Evolutionary conservation across 108 stramenopile species (phyloP), one percentile per base, ranked within the genome.

Genomic region (Discostella pseudostelligera): DNA sequence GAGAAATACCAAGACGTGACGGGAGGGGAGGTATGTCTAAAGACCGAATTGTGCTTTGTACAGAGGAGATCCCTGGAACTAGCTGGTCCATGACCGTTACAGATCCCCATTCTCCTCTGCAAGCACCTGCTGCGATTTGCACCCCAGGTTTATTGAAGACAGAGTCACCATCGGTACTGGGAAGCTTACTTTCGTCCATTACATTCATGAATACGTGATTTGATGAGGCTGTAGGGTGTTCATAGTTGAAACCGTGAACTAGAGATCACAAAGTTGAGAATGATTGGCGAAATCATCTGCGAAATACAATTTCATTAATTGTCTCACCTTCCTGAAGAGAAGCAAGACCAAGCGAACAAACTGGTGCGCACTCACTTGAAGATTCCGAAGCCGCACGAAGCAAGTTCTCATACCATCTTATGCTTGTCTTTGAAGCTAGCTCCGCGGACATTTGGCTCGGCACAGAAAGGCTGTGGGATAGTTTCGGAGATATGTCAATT

Each of bases 21-120:
- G 89, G 74, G 11, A 93, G 75, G 13, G 90, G 82, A 20, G 95
- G 95, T 12, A 90, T 86, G 16, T 83, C 42, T 19, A 96, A 56
- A 14, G 84, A 74, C 55, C 81, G 66, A 39, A 95, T 72, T 58
- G 89, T 92, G 12, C 76, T 86, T 0, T 83, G 62, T 0, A 87
- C 63, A 19, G 76, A 56, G 8, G 81, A 65, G n/a, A 81, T 86
- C 53, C 90, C 90, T 4, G 76, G 62, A 19, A 83, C 51, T 0
- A 71, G 66, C 21, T 88, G 87, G 65, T 92, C 87, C 16, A 90
- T 67, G 32, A 67, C 44, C 51, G 82, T 61, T 59, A 87, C 80
- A 8, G 89, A 75, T 35, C 89, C 89, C 91, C 89, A 95, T 77
- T 88, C 82, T 0, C 94, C 94, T 39, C 55, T 59, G 36, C 76